Base-by-base conservation (phyloP, 331 rosid species). In the Rosa hybrid region DNA sequence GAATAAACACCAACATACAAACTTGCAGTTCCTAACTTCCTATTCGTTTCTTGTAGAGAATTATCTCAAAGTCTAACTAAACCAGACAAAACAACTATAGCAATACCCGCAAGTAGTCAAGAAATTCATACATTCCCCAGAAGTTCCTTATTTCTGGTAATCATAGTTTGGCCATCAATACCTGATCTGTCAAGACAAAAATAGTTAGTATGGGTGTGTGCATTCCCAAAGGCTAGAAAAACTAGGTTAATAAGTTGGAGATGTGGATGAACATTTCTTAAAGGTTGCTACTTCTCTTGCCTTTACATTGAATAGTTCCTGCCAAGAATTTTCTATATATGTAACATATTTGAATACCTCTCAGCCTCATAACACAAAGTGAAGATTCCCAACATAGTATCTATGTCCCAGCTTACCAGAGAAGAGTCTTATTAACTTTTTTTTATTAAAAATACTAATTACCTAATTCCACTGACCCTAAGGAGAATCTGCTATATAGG, bases 231-330 rank as follows among this genome's bases (percentile, higher is more conserved):
- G 63, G 41, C 56, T 57, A 23, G 56, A 57, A 41, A 75, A 57
- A 49, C 39, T 8, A 14, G 30, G 54, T 7, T 27, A 23, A 75
- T 59, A 20, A 4, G 4, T 59, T 4, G 14, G 2, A 54, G 42
- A 39, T 39, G 51, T 3, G 78, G 42, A 75, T 13, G 27, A 21
- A 42, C 69, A 72, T 25, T 72, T 49, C 17, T 20, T 42, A 56
- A 74, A 27, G 23, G 30, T 39, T 41, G 68, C 68, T 56, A 75
- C 77, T 18, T 71, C 75, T 46, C 16, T 74, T 74, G 53, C 53
- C 34, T 74, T 14, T 34, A 56, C 20, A 20, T 18, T 20, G 45
- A 74, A 20, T 41, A 42, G 3, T 42, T 75, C 25, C 48, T 57
- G 2, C 18, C 49, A 11, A 25, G 60, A 45, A 13, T 59, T 21